Evolutionary conservation across 2,329 filamentous ascomycete genomes (phyloP), one percentile per base, ranked within the genome.

Genomic region (Aspergillus carbonarius): DNA sequence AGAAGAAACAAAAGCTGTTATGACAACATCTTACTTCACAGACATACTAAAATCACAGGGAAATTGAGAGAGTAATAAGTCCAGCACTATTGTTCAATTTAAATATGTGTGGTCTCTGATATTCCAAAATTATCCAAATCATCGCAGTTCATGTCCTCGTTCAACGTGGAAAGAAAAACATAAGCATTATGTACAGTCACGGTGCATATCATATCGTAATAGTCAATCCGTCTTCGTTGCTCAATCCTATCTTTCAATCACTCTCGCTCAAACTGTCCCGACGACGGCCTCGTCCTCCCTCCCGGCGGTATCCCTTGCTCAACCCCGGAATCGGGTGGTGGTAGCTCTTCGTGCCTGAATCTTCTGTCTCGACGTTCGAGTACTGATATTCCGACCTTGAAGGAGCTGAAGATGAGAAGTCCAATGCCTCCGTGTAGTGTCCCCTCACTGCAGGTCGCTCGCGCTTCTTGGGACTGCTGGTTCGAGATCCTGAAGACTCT

Each of bases 251-350:
- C n/a, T n/a, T n/a, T n/a, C n/a, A n/a, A 30, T 83, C 82, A 62
- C 81, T 83, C 61, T 84, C 82, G 67, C 81, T 83, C 71, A 84
- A 68, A 66, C 80, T 82, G 62, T 84, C 82, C 60, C 81, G 76
- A 46, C 81, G 70, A 17, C 75, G 72, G 37, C 79, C 74, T n/a
- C 69, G 67, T 17, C 69, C 67, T 12, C 68, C 68, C 35, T 74
- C 72, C 27, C 75, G 74, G 10, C 75, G 70, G 55, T 78, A 78
- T 9, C 75, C 76, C 62, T 76, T 75, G 59, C 77, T 82, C 65
- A 85, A 63, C 0, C 81, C 82, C 0, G 84, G 83, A 50, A 86
- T 82, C 8, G 83, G 79, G 71, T 84, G 83, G 25, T 81, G 80
- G 65, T 86, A 86, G 49, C 76, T 78, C 70, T 82, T 84, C 12